Percentiles rank a stretch among this genome's conserved stretches.
Conservation (phyloP, 2,329 filamentous ascomycete species). For the Ascocoryne sarcoides region DNA sequence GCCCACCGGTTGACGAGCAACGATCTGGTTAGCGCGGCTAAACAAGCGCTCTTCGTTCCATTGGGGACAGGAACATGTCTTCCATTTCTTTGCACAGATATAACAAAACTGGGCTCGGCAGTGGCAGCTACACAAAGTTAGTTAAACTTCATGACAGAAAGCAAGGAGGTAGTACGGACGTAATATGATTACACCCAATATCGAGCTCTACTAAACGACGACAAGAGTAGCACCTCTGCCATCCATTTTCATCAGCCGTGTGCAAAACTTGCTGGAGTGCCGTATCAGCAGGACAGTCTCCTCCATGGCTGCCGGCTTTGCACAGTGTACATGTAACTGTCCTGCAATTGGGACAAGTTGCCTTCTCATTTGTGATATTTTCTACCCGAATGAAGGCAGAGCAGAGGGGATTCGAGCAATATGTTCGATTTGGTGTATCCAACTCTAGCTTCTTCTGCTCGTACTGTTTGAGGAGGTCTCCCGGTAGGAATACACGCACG, state of each 20-base stretch:
- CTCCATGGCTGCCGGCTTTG: slow-evolving; percentile 37
- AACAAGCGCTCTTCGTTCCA: slow-evolving; percentile 32
- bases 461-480: slow-evolving; percentile 31
- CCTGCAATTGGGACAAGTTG: slow-evolving; percentile 35
- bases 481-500: slow-evolving; percentile 31
- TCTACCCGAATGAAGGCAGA: slow-evolving; percentile 36
- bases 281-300: slow-evolving; percentile 40
- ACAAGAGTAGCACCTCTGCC: slow-evolving; percentile 44
- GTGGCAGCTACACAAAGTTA: slow-evolving; percentile 31
- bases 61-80: slow-evolving; percentile 30
- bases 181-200: slow-evolving; percentile 48
- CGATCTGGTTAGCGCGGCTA: slow-evolving; percentile 28
- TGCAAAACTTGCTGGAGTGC: slow-evolving; percentile 32
- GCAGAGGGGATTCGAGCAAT: slow-evolving; percentile 40
- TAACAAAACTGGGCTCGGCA: slow-evolving; percentile 44
- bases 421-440: slow-evolving; percentile 38
- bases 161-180: slow-evolving; percentile 32
- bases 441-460: slow-evolving; percentile 40
- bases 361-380: slow-evolving; percentile 29
- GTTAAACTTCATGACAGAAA: background rate
- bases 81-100: slow-evolving; percentile 36
- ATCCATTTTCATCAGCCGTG: slow-evolving; percentile 35
- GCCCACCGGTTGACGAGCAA: slow-evolving; percentile 14
- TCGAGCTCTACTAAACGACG: slow-evolving; percentile 38
- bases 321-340: slow-evolving; percentile 41